Base-by-base conservation (phyloP, 1,284 basidiomycete species). In the Fomes fomentarius region DNA sequence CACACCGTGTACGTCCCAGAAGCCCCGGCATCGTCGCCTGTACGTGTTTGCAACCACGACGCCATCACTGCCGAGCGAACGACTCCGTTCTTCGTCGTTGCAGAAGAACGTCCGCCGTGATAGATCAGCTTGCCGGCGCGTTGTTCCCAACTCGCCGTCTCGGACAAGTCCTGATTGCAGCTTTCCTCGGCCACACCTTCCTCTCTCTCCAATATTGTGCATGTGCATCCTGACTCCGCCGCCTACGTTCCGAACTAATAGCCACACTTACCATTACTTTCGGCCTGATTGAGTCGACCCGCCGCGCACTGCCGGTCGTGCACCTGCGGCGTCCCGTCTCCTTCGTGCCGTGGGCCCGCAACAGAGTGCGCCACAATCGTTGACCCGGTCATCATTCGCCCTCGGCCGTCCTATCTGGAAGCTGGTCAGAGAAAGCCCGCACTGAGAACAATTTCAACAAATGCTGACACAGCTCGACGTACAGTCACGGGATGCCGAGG, bases 301-400 rank as follows among this genome's bases (percentile, higher is more conserved):
- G 28, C 28, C 28, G 7, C 28, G 28, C 28, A 12, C 28, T 6
- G 28, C 12, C 28, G n/a, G n/a, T n/a, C n/a, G n/a, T n/a, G n/a
- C n/a, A n/a, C n/a, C n/a, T n/a, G n/a, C n/a, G n/a, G n/a, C 21
- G 11, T 17, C 24, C 38, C 5, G 21, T 22, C 3, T 40, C 38
- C 21, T 24, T 22, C 38, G 38, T 40, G 38, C 38, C 38, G 38
- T 42, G 12, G 31, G 21, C 43, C 24, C 54, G 38, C 37, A 45
- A 47, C 50, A 38, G 26, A 17, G 40, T n/a, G 43, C 59, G 59
- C 59, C 59, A 61, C 59, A 50, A 61, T 45, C 47, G 50, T 50
- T 54, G 41, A 53, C 40, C 60, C 54, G 60, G 52, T 43, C 47
- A 54, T 54, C 54, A 44, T 46, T 51, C 43, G 35, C 24, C 47